Evolutionary conservation across 768 basidiomycete species (phyloP).

Genomic region (Tulasnella calospora): DNA sequence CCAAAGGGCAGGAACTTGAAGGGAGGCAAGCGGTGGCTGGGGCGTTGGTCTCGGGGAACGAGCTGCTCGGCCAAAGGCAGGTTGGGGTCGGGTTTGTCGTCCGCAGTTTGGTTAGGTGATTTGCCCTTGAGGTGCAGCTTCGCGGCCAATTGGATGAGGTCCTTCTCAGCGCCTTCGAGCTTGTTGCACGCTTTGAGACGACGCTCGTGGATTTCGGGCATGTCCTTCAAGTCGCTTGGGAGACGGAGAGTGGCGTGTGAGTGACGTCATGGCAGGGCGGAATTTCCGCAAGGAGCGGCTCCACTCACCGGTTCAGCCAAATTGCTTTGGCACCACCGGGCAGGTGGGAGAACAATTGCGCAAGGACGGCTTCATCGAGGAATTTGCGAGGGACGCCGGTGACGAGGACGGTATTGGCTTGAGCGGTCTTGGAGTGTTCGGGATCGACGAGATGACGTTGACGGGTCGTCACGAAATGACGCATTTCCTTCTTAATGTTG

Average conservation of each 20-base stretch:
- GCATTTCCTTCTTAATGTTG: constrained; percentile 76
- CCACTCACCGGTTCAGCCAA: constrained; percentile 75
- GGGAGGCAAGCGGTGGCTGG: constrained; percentile 59
- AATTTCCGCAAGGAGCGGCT: constrained; percentile 27
- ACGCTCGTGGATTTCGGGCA: constrained; percentile 76
- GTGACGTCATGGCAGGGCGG: background rate
- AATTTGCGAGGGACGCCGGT: constrained; percentile 81
- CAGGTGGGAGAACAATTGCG: constrained; percentile 63
- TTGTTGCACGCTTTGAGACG: constrained; percentile 67
- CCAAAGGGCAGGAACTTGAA: constrained; percentile 43
- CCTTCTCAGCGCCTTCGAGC: constrained; percentile 82
- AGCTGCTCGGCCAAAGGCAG: constrained; percentile 45
- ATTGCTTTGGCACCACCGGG: constrained; percentile 88
- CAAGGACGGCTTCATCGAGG: constrained; percentile 63
- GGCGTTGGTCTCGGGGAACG: constrained; percentile 69
- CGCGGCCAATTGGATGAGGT: constrained; percentile 66
- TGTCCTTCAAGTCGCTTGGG: constrained; percentile 69
- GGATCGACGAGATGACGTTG: constrained; percentile 77
- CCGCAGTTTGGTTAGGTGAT: constrained; percentile 46
- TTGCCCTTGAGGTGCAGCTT: constrained; percentile 54
- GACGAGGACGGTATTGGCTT: constrained; percentile 85
- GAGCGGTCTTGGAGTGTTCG: constrained; percentile 66
- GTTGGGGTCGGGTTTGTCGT: constrained; percentile 37
- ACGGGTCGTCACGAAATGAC: constrained; percentile 68
- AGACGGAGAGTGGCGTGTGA: background rate